Percentiles rank a stretch among this genome's conserved stretches.
Evolutionary conservation across 805 yeast species (phyloP).

Genomic region (Vanderwaltozyma tropicalis): DNA sequence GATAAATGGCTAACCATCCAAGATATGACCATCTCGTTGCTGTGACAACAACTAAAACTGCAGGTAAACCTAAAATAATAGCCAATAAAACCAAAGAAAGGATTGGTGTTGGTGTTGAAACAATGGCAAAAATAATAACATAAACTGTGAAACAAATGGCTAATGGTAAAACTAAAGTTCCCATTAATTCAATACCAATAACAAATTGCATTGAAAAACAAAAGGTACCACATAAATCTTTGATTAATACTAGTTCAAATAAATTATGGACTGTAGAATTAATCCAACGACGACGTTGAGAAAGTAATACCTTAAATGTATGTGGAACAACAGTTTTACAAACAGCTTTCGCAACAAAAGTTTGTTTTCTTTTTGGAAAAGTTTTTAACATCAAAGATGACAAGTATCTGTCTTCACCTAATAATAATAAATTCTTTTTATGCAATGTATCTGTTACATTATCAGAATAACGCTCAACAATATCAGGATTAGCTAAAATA

Average conservation of each 20-base stretch:
- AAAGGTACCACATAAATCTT: constrained; percentile 87
- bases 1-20: constrained; percentile 68
- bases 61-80: constrained; percentile 78
- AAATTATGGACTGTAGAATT: constrained; percentile 89
- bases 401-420: constrained; percentile 86
- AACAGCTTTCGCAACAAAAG: constrained; percentile 82
- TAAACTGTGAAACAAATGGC: constrained; percentile 78
- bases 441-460: constrained; percentile 78
- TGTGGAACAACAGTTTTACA: constrained; percentile 90
- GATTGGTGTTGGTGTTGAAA: constrained; percentile 65
- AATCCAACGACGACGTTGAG: constrained; percentile 95
- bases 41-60: constrained; percentile 67
- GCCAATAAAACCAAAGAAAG: constrained; percentile 68
- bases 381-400: constrained; percentile 79
- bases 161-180: constrained; percentile 81
- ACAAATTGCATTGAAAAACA: constrained; percentile 94
- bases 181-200: constrained; percentile 70
- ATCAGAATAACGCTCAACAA: constrained; percentile 83
- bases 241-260: constrained; percentile 74
- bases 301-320: constrained; percentile 62
- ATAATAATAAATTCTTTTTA: constrained; percentile 68
- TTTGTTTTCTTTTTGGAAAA: constrained; percentile 80
- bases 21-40: constrained; percentile 65
- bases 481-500: constrained; percentile 82
- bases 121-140: constrained; percentile 60